Base-by-base conservation (phyloP, 371 early-diverging fungal genomes). In the Blastocladiella emersonii region DNA sequence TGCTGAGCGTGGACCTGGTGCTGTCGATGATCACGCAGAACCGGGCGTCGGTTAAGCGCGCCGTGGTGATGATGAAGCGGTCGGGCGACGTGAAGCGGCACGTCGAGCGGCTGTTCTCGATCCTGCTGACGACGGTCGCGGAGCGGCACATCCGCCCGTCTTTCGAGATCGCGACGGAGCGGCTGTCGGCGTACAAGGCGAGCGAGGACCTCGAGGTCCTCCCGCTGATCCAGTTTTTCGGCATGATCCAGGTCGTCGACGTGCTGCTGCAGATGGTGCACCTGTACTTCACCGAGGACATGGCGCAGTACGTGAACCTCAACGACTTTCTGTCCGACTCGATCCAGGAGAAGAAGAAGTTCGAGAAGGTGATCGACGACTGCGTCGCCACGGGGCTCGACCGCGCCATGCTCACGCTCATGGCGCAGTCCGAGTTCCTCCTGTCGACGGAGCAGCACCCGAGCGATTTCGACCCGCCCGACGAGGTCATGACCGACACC, bases 311-410 rank as follows among this genome's bases (percentile, higher is more conserved):
- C 75, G 78, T 93, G 35, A 88, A 89, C 75, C 86, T 85, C 72
- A 72, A 77, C 39, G 94, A 93, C 68, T 92, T 93, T 68, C 74
- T 93, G 64, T 85, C 87, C 64, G 82, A 80, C 21, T 80, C 86
- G 57, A 86, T 87, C 69, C 85, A 88, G 64, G 92, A 92, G 64
- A 92, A 91, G 66, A 86, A 88, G 69, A 67, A 75, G 1, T 85
- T 91, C 71, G 92, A 92, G 72, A 77, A 84, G 12, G 51, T 80
- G 30, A 72, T 91, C 36, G 94, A 93, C 68, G 92, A 92, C 63
- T 76, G 80, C 32, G 91, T 93, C 2, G 93, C 92, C 0, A 74
- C 77, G 30, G 92, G 94, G n/a, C 79, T 93, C 81, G 93, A 93
- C 74, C 83, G 85, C 66, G 81, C 88, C 37, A 92, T 93, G 48